Conservation (phyloP, 305 asterid genomes). For the Fraxinus dipetala region DNA sequence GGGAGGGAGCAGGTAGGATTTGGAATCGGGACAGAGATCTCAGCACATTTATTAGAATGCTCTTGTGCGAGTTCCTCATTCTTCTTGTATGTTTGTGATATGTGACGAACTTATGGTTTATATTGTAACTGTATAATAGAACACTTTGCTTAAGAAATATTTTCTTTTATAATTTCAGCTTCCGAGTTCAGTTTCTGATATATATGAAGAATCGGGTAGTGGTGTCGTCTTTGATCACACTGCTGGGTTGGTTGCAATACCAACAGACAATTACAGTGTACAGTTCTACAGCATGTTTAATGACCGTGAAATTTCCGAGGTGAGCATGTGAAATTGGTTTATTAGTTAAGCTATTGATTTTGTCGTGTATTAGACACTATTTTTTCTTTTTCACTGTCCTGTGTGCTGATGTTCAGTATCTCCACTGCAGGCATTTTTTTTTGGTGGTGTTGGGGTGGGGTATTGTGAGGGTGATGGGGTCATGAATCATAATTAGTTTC, state of each 20-base stretch:
- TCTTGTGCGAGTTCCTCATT: not conserved
- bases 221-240: slow-evolving; percentile 50
- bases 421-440: not conserved
- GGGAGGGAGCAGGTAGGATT: slow-evolving; percentile 1
- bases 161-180: slow-evolving; percentile 48
- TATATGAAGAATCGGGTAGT: slow-evolving; percentile 45
- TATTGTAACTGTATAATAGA: slow-evolving; percentile 4
- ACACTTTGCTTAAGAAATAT: not conserved
- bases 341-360: not conserved
- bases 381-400: not conserved
- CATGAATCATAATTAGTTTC: not conserved
- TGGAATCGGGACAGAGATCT: not conserved
- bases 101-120: not conserved
- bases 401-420: not conserved
- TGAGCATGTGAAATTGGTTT: slow-evolving; percentile 26
- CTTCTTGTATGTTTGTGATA: not conserved
- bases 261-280: slow-evolving; percentile 77
- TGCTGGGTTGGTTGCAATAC: slow-evolving; percentile 65
- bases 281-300: slow-evolving; percentile 73
- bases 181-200: slow-evolving; percentile 48
- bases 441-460: not conserved
- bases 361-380: not conserved
- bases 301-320: slow-evolving; percentile 91
- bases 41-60: not conserved
- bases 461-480: not conserved